Conservation (phyloP, 257 asterid genomes). For the Solanum chilense region DNA sequence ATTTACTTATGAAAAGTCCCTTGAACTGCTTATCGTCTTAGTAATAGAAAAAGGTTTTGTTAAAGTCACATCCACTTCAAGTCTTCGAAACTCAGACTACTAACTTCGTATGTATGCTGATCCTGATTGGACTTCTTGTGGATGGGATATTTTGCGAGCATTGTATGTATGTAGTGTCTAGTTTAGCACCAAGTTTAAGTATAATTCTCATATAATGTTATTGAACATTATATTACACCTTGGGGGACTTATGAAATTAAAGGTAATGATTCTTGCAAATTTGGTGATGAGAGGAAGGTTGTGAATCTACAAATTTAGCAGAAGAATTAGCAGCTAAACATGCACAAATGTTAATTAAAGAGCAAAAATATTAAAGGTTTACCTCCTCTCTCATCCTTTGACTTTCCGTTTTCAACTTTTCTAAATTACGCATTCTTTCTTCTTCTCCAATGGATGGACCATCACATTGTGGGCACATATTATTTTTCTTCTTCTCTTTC, state of each 20-base stretch:
- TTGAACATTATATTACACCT: neutral
- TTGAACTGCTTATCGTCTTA: too few relatives aligned
- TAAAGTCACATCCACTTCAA: too few relatives aligned
- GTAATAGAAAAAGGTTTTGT: too few relatives aligned
- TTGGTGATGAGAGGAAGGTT: too few relatives aligned
- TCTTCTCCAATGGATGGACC: slow-evolving; percentile 25
- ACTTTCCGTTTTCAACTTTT: too few relatives aligned
- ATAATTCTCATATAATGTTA: neutral
- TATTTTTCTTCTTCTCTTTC: slow-evolving; percentile 30
- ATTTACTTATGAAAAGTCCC: too few relatives aligned
- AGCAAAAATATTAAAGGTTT: too few relatives aligned
- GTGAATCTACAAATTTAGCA: neutral
- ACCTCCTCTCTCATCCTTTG: neutral
- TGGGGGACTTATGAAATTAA: neutral
- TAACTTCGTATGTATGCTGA: too few relatives aligned
- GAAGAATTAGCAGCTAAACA: neutral
- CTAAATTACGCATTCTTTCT: neutral
- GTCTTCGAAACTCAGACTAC: too few relatives aligned
- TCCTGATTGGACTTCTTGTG: too few relatives aligned
- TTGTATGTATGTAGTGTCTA: neutral
- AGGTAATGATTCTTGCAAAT: neutral
- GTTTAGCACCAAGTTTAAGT: neutral
- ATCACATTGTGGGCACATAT: slow-evolving; percentile 28
- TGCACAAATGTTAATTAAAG: neutral
- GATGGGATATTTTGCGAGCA: neutral